Conservation (phyloP, 495 filamentous ascomycete genomes). For the Neurospora sp. region DNA sequence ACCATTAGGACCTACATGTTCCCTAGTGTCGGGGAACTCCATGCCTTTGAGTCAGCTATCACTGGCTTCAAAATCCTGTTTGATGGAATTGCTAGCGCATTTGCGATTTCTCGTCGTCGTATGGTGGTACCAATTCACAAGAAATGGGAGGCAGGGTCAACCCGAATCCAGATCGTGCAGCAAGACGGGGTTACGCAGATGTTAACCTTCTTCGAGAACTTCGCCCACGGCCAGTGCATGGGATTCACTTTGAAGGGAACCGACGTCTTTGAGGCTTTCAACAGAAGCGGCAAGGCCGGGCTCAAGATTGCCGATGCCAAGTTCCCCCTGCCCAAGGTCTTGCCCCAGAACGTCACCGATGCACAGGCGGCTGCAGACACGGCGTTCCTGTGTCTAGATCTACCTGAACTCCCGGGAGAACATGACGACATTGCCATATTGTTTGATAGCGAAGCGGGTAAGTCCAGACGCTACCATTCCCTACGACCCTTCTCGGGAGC, state of each 20-base stretch:
- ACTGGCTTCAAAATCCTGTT: conserved; percentile 69
- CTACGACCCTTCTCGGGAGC: not conserved
- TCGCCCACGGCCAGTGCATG: conserved; percentile 75
- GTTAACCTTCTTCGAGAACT: conserved; percentile 73
- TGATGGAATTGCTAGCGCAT: conserved; percentile 60
- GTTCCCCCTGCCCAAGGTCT: conserved; percentile 64
- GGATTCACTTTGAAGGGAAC: conserved; percentile 73
- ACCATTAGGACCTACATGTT: conserved; percentile 47
- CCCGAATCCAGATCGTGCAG: conserved; percentile 68
- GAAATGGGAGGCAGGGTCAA: conserved; percentile 69
- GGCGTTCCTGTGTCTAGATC: conserved; percentile 69
- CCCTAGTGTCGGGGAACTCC: conserved; percentile 48
- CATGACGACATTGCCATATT: conserved; percentile 80
- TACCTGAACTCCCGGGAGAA: conserved; percentile 78
- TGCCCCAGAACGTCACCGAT: conserved; percentile 33
- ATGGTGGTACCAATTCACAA: conserved; percentile 87
- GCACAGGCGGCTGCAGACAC: conserved; percentile 30
- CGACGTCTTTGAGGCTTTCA: conserved; percentile 65
- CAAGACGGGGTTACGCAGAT: conserved; percentile 64
- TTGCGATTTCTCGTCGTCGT: conserved; percentile 72
- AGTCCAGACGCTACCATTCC: conserved; percentile 20
- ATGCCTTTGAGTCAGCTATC: conserved; percentile 63
- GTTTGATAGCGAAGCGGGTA: conserved; percentile 72
- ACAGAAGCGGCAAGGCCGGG: conserved; percentile 53
- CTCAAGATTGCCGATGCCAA: conserved; percentile 79